A percentile compares a stretch with the other conserved stretches of the same genome.
These are phyloP conservation scores for Penicillium hordei DNA, from an alignment of 2,329 filamentous ascomycete genomes.

Conservation along the genomic window DNA sequence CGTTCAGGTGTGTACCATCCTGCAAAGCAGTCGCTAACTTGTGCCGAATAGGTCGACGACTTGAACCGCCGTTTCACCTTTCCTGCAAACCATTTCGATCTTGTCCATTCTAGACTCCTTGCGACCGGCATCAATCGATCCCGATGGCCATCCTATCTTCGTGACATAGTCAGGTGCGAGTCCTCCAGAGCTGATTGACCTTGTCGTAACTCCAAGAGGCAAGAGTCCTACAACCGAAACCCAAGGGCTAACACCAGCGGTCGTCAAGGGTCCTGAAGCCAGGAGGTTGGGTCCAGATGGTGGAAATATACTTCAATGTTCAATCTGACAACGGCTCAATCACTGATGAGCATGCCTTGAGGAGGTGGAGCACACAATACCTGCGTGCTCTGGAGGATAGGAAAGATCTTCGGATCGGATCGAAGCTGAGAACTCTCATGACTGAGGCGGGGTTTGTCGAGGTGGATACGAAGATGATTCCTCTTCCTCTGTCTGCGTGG, in stretches of 20 bases:
- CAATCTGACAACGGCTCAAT: conserved; percentile 84
- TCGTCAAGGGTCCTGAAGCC: conserved; percentile 56
- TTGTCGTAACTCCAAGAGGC: neutral
- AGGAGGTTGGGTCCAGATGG: conserved; percentile 82
- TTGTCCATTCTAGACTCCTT: conserved; percentile 71
- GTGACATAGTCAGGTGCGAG: conserved; percentile 64
- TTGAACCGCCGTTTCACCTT: conserved; percentile 70
- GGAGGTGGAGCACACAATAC: conserved; percentile 66
- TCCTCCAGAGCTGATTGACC: conserved; percentile 1
- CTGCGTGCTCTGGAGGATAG: conserved; percentile 60
- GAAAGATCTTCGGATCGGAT: conserved; percentile 66
- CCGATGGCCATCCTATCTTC: conserved; percentile 74
- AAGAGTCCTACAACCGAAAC: neutral
- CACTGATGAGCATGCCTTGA: conserved; percentile 64
- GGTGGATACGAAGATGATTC: conserved; percentile 65
- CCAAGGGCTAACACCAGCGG: conserved; percentile 11
- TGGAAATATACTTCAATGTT: conserved; percentile 81
- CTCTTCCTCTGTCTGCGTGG: conserved; percentile 69
- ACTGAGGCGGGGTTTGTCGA: conserved; percentile 65
- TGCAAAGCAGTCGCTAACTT: conserved; percentile 20
- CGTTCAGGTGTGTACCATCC: neutral
- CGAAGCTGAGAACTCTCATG: conserved; percentile 61
- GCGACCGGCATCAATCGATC: conserved; percentile 64
- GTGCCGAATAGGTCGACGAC: conserved; percentile 58
- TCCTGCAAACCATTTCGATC: conserved; percentile 69